A percentile compares a stretch with the other conserved stretches of the same genome.
These are phyloP conservation scores for Penicillium paxilli DNA, from an alignment of 495 filamentous ascomycete genomes.

Conservation along the genomic window DNA sequence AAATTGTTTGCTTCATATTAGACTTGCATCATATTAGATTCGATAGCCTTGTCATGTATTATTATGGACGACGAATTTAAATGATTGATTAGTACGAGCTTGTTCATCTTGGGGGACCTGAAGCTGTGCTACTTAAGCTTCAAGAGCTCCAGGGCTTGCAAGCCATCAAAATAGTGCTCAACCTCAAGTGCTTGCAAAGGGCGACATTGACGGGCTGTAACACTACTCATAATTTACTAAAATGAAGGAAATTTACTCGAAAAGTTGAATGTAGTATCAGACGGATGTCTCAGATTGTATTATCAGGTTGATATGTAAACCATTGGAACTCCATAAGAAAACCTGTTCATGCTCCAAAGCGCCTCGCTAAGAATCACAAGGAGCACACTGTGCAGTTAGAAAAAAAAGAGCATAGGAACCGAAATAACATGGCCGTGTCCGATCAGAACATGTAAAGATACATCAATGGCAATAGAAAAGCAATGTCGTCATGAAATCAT, in stretches of 20 bases:
- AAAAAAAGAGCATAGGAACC: not conserved
- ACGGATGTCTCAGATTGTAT: not conserved
- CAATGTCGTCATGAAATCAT: constrained; percentile 53
- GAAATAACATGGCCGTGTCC: not conserved
- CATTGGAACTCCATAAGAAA: not conserved
- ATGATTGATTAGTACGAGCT: too few relatives aligned
- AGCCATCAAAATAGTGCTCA: too few relatives aligned
- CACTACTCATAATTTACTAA: too few relatives aligned
- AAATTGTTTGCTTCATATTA: too few relatives aligned
- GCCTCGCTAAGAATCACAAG: constrained; percentile 19
- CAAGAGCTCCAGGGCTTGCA: too few relatives aligned
- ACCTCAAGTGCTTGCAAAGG: too few relatives aligned
- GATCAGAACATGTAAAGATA: not conserved
- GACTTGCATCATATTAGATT: too few relatives aligned
- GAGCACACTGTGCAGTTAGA: not conserved
- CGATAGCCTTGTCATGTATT: too few relatives aligned
- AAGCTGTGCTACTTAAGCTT: too few relatives aligned
- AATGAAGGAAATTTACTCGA: not conserved
- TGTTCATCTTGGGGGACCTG: too few relatives aligned
- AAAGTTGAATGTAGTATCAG: not conserved
- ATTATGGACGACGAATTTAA: too few relatives aligned
- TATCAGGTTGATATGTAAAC: not conserved
- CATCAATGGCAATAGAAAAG: not conserved
- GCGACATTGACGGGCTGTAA: too few relatives aligned
- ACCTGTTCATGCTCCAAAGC: constrained; percentile 11